Percentiles rank a stretch among this genome's conserved stretches.
phyloP scores from a whole-genome alignment of 495 filamentous ascomycete genomes.

The Daldinia grandis region DNA sequence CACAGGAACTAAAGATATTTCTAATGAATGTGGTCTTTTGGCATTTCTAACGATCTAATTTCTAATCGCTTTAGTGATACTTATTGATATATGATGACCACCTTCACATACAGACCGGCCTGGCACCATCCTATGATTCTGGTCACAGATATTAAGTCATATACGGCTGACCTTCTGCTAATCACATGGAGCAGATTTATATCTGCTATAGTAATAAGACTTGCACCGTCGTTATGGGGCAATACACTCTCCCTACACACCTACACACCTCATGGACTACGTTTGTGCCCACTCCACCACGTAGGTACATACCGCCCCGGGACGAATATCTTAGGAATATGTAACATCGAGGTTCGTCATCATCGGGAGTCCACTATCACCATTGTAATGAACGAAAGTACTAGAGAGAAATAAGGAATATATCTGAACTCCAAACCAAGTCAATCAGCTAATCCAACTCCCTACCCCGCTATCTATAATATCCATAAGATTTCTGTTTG shows the following conservation, averaged over 20 bases:
- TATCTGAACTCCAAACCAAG: constrained; percentile 9
- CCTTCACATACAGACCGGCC: too few species aligned
- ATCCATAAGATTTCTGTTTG: constrained; percentile 27
- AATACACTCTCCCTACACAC: not conserved
- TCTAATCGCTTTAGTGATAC: not conserved
- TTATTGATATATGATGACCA: not conserved
- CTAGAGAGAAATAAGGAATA: not conserved
- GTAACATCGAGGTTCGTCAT: not conserved
- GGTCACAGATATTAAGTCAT: too few species aligned
- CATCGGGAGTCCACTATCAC: not conserved
- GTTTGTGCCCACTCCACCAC: not conserved
- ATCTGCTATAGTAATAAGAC: not conserved
- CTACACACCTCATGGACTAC: too few species aligned
- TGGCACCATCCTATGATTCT: not conserved
- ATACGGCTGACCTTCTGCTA: not conserved
- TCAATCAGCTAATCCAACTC: not conserved
- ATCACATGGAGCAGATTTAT: not conserved
- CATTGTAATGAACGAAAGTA: not conserved
- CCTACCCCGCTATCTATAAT: constrained; percentile 36
- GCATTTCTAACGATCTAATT: not conserved
- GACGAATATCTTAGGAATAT: not conserved
- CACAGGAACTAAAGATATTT: not conserved
- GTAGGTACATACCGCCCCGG: not conserved
- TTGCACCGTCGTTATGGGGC: not conserved
- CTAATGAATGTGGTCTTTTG: not conserved